phyloP scores from a whole-genome alignment of 176 grass and related monocot genomes.

The Puccinellia tenuiflora region DNA sequence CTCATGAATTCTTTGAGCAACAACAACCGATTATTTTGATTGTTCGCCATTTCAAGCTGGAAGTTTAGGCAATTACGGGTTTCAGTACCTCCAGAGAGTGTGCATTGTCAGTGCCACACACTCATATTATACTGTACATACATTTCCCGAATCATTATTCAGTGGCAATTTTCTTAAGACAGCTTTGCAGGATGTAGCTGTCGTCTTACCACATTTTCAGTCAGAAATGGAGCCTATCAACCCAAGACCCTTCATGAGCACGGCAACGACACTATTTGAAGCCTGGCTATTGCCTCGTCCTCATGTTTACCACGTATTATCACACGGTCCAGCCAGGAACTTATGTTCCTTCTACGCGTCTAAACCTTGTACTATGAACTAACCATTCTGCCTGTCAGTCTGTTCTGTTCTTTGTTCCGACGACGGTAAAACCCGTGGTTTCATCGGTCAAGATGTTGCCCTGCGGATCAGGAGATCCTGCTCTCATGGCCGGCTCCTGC shows the following conservation, averaged over 20 bases:
- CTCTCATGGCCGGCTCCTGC: slow-evolving; percentile 6
- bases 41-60: slow-evolving; percentile 36
- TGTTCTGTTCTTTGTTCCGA: background rate
- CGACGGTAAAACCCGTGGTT: background rate
- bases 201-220: too few species aligned
- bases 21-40: slow-evolving; percentile 1
- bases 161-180: slow-evolving; percentile 6
- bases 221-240: too few species aligned
- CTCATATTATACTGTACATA: slow-evolving; percentile 14
- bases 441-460: background rate
- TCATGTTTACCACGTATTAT: slow-evolving; percentile 4
- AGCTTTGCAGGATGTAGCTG: slow-evolving; percentile 40
- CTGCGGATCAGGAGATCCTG: slow-evolving; percentile 2
- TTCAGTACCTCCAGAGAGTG: slow-evolving; percentile 40
- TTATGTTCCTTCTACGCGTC: background rate
- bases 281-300: background rate
- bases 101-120: slow-evolving; percentile 27
- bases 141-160: slow-evolving; percentile 17
- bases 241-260: slow-evolving; percentile 25
- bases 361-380: too few species aligned
- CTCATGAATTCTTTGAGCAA: slow-evolving; percentile 11
- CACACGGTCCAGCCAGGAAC: background rate
- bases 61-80: slow-evolving; percentile 33
- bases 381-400: background rate
- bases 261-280: background rate